Percentiles rank a stretch among this genome's conserved stretches.
Conservation (phyloP, 345 rosid genomes). For the Salix udensis region DNA sequence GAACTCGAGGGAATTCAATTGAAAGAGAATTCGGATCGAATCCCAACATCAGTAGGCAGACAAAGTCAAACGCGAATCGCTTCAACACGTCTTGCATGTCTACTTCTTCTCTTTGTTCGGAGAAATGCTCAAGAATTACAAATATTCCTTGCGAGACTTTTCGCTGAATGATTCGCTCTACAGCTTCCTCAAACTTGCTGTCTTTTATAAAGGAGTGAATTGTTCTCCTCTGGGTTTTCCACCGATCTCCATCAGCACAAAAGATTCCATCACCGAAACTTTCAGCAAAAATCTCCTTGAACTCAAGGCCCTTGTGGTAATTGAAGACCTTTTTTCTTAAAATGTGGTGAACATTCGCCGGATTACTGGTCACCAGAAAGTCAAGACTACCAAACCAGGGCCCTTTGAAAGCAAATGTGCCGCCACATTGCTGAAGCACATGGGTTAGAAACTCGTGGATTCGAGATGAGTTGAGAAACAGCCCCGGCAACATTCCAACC, state of each 20-base stretch:
- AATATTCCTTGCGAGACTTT: no score
- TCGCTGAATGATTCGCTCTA: neutral
- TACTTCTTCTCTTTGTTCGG: no score
- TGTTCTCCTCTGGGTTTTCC: constrained; percentile 14
- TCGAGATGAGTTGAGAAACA: neutral
- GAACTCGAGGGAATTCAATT: no score
- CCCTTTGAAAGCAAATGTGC: constrained; percentile 18
- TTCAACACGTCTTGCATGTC: no score
- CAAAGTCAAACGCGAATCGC: no score
- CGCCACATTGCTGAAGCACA: neutral
- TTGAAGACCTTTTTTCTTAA: constrained; percentile 11
- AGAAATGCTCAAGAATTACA: no score
- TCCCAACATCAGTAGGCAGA: no score
- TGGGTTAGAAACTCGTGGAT: neutral
- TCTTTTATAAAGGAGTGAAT: neutral
- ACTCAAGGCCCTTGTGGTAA: constrained; percentile 14
- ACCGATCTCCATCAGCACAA: constrained; percentile 14
- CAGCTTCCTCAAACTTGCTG: neutral
- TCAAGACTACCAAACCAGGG: constrained; percentile 19
- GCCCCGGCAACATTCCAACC: constrained; percentile 12
- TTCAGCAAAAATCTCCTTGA: constrained; percentile 9
- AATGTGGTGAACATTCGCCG: constrained; percentile 13
- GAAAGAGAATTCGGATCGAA: no score
- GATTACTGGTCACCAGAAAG: constrained; percentile 15
- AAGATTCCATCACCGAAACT: constrained; percentile 18